A percentile compares a stretch with the other conserved stretches of the same genome.
phyloP scores from a whole-genome alignment of 257 asterid species.

The Solanum peruvianum region DNA sequence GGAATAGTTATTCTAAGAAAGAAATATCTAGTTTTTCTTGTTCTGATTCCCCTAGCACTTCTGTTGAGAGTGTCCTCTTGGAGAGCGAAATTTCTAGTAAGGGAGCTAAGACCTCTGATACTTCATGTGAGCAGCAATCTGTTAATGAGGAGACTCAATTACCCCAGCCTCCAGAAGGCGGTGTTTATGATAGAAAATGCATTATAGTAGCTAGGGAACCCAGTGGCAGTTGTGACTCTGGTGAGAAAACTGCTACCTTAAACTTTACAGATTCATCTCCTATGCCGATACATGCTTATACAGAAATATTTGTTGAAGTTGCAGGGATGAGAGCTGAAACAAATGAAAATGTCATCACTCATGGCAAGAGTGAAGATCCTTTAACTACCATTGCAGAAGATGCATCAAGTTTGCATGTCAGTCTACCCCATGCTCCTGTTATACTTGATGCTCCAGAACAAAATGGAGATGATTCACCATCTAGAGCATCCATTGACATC shows the following conservation, averaged over 20 bases:
- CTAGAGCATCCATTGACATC: constrained; percentile 17
- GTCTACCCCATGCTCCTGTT: constrained; percentile 14
- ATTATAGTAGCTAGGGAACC: constrained; percentile 8
- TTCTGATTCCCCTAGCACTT: constrained; percentile 22
- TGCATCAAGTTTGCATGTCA: constrained; percentile 11
- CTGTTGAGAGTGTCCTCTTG: constrained; percentile 13
- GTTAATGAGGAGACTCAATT: neutral
- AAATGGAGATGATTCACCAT: constrained; percentile 20
- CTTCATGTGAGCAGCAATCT: neutral
- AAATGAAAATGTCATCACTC: constrained; percentile 10
- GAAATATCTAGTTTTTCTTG: constrained; percentile 19
- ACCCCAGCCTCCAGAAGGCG: constrained; percentile 8
- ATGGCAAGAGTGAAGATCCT: neutral
- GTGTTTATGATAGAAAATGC: neutral
- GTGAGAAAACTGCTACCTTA: constrained; percentile 22
- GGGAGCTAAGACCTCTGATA: constrained; percentile 11
- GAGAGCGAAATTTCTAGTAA: constrained; percentile 10
- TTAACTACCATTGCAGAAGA: constrained; percentile 6
- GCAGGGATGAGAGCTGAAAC: constrained; percentile 4
- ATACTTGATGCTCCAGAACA: constrained; percentile 13
- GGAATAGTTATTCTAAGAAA: constrained; percentile 19
- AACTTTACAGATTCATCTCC: constrained; percentile 19
- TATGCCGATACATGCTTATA: constrained; percentile 15
- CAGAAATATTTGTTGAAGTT: constrained; percentile 17
- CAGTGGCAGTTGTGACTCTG: constrained; percentile 15